Conservation (phyloP, 1,284 basidiomycete species). For the Ganoderma boninense region DNA sequence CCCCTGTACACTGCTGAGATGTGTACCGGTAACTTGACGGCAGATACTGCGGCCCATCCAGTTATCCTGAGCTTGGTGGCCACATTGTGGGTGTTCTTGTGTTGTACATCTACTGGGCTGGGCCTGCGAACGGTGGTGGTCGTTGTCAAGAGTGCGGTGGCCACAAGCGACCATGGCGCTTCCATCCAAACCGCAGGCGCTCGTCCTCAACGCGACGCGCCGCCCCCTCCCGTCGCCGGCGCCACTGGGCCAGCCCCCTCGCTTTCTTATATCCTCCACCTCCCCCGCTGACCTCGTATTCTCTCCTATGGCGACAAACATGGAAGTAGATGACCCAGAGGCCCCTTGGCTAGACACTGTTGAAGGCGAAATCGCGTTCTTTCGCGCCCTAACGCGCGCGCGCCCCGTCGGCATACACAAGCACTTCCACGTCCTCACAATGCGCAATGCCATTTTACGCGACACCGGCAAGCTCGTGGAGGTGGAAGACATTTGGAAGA, state of each 20-base stretch:
- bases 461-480: slow-evolving; percentile 73
- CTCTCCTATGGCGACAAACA: slow-evolving; percentile 13
- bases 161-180: too few species aligned
- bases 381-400: slow-evolving; percentile 78
- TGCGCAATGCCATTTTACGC: slow-evolving; percentile 74
- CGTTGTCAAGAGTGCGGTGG: not conserved
- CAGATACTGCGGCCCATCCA: too few species aligned
- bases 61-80: too few species aligned
- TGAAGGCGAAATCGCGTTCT: slow-evolving; percentile 83
- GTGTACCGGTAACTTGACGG: too few species aligned
- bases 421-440: slow-evolving; percentile 80
- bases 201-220: not conserved
- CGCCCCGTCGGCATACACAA: slow-evolving; percentile 82
- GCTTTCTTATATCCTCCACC: not conserved
- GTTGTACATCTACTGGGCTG: too few species aligned
- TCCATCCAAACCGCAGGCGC: too few species aligned
- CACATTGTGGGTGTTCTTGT: too few species aligned
- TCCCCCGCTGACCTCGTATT: not conserved
- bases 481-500: slow-evolving; percentile 76
- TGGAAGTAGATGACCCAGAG: slow-evolving; percentile 29
- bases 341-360: slow-evolving; percentile 65
- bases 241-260: not conserved
- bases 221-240: not conserved
- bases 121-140: not conserved
- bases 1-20: too few species aligned